Percentiles rank a stretch among this genome's conserved stretches.
Evolutionary conservation across 257 asterid genomes (phyloP).

Genomic region (Buddleja alternifolia): DNA sequence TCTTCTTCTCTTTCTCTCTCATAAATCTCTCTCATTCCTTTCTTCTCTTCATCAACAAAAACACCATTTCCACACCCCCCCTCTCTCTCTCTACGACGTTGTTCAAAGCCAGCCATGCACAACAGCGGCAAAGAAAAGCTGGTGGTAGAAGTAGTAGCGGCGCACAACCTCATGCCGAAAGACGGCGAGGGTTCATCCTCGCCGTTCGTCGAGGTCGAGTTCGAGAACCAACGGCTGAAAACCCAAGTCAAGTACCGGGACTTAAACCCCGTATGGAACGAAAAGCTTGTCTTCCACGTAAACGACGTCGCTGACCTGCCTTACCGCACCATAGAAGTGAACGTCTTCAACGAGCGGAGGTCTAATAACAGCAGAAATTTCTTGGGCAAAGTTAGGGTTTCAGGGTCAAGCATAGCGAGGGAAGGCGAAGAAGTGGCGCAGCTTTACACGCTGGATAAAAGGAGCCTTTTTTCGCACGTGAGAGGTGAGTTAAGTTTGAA

Average conservation of each 20-base stretch:
- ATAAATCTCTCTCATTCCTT: slow-evolving; percentile 31
- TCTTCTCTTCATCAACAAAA: not conserved
- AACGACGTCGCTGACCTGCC: slow-evolving; percentile 81
- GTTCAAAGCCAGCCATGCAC: slow-evolving; percentile 39
- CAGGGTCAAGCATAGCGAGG: slow-evolving; percentile 59
- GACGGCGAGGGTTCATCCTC: slow-evolving; percentile 96
- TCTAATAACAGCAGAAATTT: slow-evolving; percentile 72
- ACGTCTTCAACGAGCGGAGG: slow-evolving; percentile 76
- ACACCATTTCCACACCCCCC: not conserved
- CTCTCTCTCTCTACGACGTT: too few relatives aligned
- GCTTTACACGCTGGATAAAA: slow-evolving; percentile 72
- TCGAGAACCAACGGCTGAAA: slow-evolving; percentile 61
- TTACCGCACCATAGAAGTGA: slow-evolving; percentile 74
- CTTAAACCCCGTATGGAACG: slow-evolving; percentile 87
- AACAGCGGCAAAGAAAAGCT: slow-evolving; percentile 64
- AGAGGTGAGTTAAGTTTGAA: slow-evolving; percentile 79
- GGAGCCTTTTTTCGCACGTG: slow-evolving; percentile 83
- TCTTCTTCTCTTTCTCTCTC: too few relatives aligned
- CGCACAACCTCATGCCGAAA: slow-evolving; percentile 92
- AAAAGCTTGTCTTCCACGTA: slow-evolving; percentile 72
- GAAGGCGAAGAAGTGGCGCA: slow-evolving; percentile 67
- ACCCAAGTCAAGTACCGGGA: slow-evolving; percentile 76
- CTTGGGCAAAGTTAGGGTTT: slow-evolving; percentile 74
- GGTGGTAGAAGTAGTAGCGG: slow-evolving; percentile 89
- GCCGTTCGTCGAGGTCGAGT: slow-evolving; percentile 83